These are phyloP conservation scores for Blastocystis sp. DNA, from an alignment of 352 stramenopile species.

Conservation along the genomic window DNA sequence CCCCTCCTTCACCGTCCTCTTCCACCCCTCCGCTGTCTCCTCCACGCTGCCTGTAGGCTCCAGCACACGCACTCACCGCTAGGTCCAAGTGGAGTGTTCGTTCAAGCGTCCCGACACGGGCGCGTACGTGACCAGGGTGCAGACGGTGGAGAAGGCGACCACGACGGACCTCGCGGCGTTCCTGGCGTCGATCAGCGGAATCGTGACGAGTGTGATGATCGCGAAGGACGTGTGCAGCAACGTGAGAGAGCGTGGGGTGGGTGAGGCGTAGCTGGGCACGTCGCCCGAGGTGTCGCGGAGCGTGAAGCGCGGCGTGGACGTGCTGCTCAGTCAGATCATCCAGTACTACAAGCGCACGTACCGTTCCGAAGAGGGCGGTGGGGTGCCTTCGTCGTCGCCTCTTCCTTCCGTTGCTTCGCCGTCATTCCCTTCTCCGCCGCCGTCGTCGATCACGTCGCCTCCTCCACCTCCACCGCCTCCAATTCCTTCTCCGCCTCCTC, in stretches of 20 bases:
- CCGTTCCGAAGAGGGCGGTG: no score
- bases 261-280: slow-evolving; percentile 5
- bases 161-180: not conserved
- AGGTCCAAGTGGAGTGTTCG: slow-evolving; percentile 26
- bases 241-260: not conserved
- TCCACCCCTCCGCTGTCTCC: not conserved
- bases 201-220: slow-evolving; percentile 17
- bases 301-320: not conserved
- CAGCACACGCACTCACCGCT: not conserved
- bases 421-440: not conserved
- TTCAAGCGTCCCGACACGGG: not conserved
- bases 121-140: not conserved
- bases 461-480: not conserved
- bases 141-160: not conserved
- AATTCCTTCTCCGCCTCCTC: not conserved
- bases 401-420: no score
- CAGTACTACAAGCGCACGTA: not conserved
- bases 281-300: not conserved
- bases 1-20: not conserved
- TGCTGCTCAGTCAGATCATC: slow-evolving; percentile 4
- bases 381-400: no score
- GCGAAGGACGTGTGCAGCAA: slow-evolving; percentile 31
- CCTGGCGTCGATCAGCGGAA: not conserved
- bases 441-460: not conserved
- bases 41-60: not conserved